Base-by-base conservation (phyloP, 331 rosid genomes). In the Pyrus hybrid region DNA sequence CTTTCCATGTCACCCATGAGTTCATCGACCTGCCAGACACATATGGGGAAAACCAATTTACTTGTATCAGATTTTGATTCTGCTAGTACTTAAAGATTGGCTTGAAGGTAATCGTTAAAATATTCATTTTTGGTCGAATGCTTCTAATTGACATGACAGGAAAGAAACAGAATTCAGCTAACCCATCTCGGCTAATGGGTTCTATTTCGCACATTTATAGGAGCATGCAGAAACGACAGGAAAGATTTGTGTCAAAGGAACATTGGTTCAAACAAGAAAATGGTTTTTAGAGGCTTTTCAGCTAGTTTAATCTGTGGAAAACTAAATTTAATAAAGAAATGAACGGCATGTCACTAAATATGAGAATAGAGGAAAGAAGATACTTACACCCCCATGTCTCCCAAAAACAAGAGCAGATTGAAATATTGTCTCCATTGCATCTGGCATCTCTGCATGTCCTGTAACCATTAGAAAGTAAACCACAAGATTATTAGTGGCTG, bases 351-450 rank as follows among this genome's bases (percentile, higher is more conserved):
- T 47, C n/a, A 23, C 45, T 69, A 70, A 70, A 71, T 76, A 62
- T 49, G 76, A 62, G 63, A 78, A 57, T 29, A n/a, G n/a, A n/a
- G n/a, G n/a, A n/a, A n/a, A n/a, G n/a, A n/a, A 74, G 71, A 81
- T 72, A 84, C 98, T 91, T 64, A 95, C 99, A 60, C 97, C 99
- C 71, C 98, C 99, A 73, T 75, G 86, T 82, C 80, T 92, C 77
- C 99, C 99, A 47, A 91, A 91, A 78, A 85, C 91, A 78, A 95
- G 97, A 28, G 99, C 99, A 72, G 98, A 84, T 83, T 92, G 96
- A 86, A 92, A 95, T 79, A 95, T 86, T 47, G 97, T 89, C 85
- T 95, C 98, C 92, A 95, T 90, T 85, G 99, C 98, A 86, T 95
- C 99, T 45, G 99, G 98, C 98, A 95, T 92, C 84, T 88, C 94